Evolutionary conservation across 805 yeast species (phyloP).

Genomic region (Candida germanica): DNA sequence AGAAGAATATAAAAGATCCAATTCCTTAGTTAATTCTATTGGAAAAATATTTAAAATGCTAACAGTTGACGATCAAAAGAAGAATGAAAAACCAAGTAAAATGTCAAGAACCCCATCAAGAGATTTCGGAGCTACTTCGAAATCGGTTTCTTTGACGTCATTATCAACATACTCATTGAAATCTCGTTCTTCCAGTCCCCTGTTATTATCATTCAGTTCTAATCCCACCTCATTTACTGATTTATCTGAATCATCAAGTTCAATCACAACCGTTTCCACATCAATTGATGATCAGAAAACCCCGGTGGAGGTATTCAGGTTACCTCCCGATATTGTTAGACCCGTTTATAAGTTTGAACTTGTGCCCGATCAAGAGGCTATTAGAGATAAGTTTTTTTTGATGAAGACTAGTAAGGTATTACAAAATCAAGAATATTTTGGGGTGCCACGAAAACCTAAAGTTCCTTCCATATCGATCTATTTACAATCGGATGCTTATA

Average conservation of each 20-base stretch:
- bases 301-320: slow-evolving; percentile 36
- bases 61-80: slow-evolving; percentile 26
- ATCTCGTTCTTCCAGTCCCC: slow-evolving; percentile 37
- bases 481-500: slow-evolving; percentile 29
- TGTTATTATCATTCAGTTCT: slow-evolving; percentile 35
- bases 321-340: slow-evolving; percentile 44
- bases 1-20: slow-evolving; percentile 12
- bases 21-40: slow-evolving; percentile 29
- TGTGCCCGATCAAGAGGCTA: slow-evolving; percentile 39
- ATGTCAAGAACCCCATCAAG: neutral
- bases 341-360: slow-evolving; percentile 49
- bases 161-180: slow-evolving; percentile 29
- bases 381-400: slow-evolving; percentile 28
- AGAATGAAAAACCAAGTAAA: neutral
- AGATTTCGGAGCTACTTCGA: slow-evolving; percentile 15
- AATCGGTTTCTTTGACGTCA: slow-evolving; percentile 36
- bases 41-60: slow-evolving; percentile 36
- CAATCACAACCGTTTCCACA: slow-evolving; percentile 14
- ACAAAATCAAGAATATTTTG: slow-evolving; percentile 6
- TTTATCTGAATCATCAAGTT: slow-evolving; percentile 29
- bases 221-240: slow-evolving; percentile 37
- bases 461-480: slow-evolving; percentile 31
- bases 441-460: slow-evolving; percentile 21
- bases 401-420: slow-evolving; percentile 15
- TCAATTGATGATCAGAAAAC: slow-evolving; percentile 10